Base-by-base conservation (phyloP, 2,329 filamentous ascomycete genomes). In the Emmonsia crescens region DNA sequence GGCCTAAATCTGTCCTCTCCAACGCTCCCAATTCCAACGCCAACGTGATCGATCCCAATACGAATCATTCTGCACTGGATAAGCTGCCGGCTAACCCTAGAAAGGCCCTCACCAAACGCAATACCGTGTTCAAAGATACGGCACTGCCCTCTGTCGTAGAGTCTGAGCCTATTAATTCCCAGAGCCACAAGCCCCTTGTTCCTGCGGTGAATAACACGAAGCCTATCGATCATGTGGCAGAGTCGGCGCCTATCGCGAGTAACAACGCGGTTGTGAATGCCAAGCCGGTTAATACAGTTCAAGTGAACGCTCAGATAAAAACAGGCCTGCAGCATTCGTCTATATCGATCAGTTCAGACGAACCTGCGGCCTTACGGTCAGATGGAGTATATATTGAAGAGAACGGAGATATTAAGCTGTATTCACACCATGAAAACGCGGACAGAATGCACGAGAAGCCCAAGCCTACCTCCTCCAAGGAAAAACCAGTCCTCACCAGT, bases 61-160 rank as follows among this genome's bases (percentile, higher is more conserved):
- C 36, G 33, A 74, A 73, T 62, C 69, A 72, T n/a, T 58, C 63
- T n/a, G 66, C 71, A 44, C 62, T 61, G 24, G 65, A 66, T 60
- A 65, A 65, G 48, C 52, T 66, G n/a, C 71, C 68, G 59, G 65
- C 68, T 51, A 72, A 67, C 57, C 66, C 73, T 16, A 78, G 79
- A 64, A 83, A 82, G 66, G 73, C 75, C 29, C 65, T 79, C 24
- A 76, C 74, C 38, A 85, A 84, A 74, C 80, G 81, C 57, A 82
- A 80, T 16, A 73, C 78, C 2, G 74, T 85, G 59, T 84, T 84
- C 72, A 82, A 82, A 67, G 83, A 85, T 62, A 63, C 70, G 51
- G 57, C 59, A 49, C 68, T 74, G 36, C 70, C 72, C 46, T 70
- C 74, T 54, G 69, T 75, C 21, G 68, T 72, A 51, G 71, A 76